phyloP scores from a whole-genome alignment of 331 rosid species.

The Dryas integrifolia region DNA sequence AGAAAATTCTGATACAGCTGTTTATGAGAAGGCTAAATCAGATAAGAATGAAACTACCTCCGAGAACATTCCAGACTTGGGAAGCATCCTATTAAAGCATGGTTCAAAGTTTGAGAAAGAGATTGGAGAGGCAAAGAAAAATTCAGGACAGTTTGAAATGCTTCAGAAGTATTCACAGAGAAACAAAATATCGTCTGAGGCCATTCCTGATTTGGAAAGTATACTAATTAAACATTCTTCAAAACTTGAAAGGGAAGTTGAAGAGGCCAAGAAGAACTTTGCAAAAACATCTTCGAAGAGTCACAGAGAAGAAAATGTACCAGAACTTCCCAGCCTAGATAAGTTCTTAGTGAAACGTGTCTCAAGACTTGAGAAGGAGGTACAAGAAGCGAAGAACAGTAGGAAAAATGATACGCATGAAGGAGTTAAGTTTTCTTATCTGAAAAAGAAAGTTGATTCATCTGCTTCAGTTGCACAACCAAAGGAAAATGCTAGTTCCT shows the following conservation, averaged over 20 bases:
- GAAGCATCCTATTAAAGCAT: constrained; percentile 46
- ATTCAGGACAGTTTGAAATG: constrained; percentile 14
- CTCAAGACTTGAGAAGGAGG: constrained; percentile 77
- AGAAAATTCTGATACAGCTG: constrained; percentile 32
- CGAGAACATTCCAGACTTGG: constrained; percentile 47
- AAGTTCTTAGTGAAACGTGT: constrained; percentile 74
- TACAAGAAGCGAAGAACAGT: constrained; percentile 74
- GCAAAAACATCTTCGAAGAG: background rate
- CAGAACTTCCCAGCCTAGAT: constrained; percentile 68
- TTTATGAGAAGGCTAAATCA: constrained; percentile 18
- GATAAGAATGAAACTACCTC: constrained; percentile 17
- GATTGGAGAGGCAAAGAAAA: constrained; percentile 41
- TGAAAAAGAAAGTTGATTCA: constrained; percentile 28
- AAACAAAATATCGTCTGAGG: constrained; percentile 19
- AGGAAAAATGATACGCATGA: constrained; percentile 26
- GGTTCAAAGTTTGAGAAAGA: constrained; percentile 46
- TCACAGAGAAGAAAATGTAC: constrained; percentile 35
- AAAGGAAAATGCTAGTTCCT: constrained; percentile 15
- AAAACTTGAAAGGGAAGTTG: constrained; percentile 40
- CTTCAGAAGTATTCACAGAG: constrained; percentile 10
- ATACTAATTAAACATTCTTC: constrained; percentile 33
- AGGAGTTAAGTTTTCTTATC: constrained; percentile 8
- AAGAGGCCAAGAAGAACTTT: constrained; percentile 30
- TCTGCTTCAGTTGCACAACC: constrained; percentile 19
- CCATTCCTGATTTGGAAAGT: constrained; percentile 30